phyloP scores from a whole-genome alignment of 306 rosid species.

The Cicer bijugum region DNA sequence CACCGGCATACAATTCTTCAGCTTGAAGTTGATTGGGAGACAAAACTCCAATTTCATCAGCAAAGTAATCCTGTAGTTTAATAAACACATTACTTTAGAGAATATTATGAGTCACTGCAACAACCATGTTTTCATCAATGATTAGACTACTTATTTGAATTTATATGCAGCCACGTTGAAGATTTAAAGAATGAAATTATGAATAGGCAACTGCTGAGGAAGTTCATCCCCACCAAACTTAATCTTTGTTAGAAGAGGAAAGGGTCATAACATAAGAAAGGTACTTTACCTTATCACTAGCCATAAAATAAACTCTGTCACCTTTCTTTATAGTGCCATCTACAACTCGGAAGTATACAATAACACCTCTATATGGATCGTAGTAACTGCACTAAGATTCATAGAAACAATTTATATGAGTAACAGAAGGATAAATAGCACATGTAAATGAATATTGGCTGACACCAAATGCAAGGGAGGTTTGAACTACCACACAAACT shows the following conservation, averaged over 20 bases:
- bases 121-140: conserved; percentile 17
- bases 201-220: conserved; percentile 23
- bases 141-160: conserved; percentile 8
- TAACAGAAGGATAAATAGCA: conserved; percentile 37
- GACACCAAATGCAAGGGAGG: conserved; percentile 20
- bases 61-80: conserved; percentile 70
- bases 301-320: conserved; percentile 87
- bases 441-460: conserved; percentile 20
- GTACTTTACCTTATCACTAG: conserved; percentile 75
- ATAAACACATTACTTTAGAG: conserved; percentile 32
- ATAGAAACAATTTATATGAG: conserved; percentile 45
- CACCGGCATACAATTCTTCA: conserved; percentile 77
- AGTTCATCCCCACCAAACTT: conserved; percentile 21
- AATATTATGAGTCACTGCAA: conserved; percentile 18
- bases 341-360: conserved; percentile 86
- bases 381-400: conserved; percentile 73
- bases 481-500: conserved; percentile 10
- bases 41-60: conserved; percentile 92
- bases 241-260: conserved; percentile 29
- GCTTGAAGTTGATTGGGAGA: conserved; percentile 88
- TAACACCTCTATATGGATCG: conserved; percentile 90
- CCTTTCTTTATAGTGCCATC: conserved; percentile 95
- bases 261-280: conserved; percentile 34
- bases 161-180: conserved; percentile 30
- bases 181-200: conserved; percentile 26